Conservation (phyloP, 1,139 yeast genomes). For the Sugiyamaella castrensis region DNA sequence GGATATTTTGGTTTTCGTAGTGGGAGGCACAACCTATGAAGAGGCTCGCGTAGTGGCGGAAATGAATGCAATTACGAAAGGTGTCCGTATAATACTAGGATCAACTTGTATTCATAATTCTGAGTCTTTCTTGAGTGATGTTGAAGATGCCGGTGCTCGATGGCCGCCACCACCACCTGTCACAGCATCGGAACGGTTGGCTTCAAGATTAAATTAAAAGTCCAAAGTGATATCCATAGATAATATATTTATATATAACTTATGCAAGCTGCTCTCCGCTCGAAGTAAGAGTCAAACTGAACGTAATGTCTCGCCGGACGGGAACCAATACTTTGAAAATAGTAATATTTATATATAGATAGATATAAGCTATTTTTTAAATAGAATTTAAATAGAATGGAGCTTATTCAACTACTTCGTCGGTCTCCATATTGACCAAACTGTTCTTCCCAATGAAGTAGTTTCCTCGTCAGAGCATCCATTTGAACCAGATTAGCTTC, state of each 20-base stretch:
- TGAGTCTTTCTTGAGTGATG: conserved; percentile 47
- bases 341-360: too few species aligned
- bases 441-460: conserved; percentile 73
- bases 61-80: conserved; percentile 53
- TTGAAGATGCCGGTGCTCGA: conserved; percentile 28
- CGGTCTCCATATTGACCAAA: conserved; percentile 49
- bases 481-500: conserved; percentile 60
- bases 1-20: conserved; percentile 74
- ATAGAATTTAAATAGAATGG: too few species aligned
- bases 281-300: too few species aligned
- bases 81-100: conserved; percentile 64
- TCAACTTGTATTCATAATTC: conserved; percentile 72
- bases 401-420: too few species aligned
- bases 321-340: too few species aligned
- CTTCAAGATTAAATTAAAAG: conserved; percentile 16
- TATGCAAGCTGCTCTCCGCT: too few species aligned
- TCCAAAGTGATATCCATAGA: too few species aligned
- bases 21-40: conserved; percentile 91
- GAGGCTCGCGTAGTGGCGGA: conserved; percentile 83
- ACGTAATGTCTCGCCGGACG: too few species aligned
- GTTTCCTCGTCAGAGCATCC: conserved; percentile 66
- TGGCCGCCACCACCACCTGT: conserved; percentile 28
- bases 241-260: background rate
- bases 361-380: too few species aligned
- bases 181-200: conserved; percentile 21